These are phyloP conservation scores for Aureobasidium sp. DNA, from an alignment of 2,329 filamentous ascomycete genomes.

Conservation along the genomic window DNA sequence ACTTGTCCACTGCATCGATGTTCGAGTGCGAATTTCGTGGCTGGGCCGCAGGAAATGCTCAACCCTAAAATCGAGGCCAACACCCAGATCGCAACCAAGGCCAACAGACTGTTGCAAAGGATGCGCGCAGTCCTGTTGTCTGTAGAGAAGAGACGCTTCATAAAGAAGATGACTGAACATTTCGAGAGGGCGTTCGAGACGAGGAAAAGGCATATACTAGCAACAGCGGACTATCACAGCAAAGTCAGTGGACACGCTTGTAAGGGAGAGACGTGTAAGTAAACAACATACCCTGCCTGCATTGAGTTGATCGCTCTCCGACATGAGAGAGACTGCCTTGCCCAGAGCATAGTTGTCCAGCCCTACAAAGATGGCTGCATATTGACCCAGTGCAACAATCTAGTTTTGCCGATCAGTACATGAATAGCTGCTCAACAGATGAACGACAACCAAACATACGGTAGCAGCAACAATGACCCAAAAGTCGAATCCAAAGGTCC, in stretches of 20 bases:
- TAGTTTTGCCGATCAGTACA: neutral
- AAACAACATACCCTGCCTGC: neutral
- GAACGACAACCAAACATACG: neutral
- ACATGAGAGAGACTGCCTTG: neutral
- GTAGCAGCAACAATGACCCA: conserved; percentile 21
- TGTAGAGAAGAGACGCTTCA: conserved; percentile 24
- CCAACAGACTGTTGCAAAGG: conserved; percentile 15
- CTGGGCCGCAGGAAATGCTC: neutral
- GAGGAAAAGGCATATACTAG: conserved; percentile 22
- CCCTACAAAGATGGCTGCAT: conserved; percentile 18
- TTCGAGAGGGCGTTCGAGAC: conserved; percentile 21
- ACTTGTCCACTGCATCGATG: conserved; percentile 15
- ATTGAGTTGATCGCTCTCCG: neutral
- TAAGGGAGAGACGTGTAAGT: too few species aligned
- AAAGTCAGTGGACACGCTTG: neutral
- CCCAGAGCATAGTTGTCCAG: conserved; percentile 12
- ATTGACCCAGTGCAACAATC: conserved; percentile 18
- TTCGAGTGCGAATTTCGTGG: neutral
- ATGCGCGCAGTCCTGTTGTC: conserved; percentile 19
- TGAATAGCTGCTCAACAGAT: neutral
- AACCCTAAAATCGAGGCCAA: conserved; percentile 19
- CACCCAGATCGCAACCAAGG: conserved; percentile 19
- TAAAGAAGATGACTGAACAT: conserved; percentile 23
- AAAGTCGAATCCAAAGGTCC: conserved; percentile 22
- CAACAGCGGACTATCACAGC: conserved; percentile 17